Evolutionary conservation across 495 filamentous ascomycete genomes (phyloP).

Genomic region (Halenospora varia): DNA sequence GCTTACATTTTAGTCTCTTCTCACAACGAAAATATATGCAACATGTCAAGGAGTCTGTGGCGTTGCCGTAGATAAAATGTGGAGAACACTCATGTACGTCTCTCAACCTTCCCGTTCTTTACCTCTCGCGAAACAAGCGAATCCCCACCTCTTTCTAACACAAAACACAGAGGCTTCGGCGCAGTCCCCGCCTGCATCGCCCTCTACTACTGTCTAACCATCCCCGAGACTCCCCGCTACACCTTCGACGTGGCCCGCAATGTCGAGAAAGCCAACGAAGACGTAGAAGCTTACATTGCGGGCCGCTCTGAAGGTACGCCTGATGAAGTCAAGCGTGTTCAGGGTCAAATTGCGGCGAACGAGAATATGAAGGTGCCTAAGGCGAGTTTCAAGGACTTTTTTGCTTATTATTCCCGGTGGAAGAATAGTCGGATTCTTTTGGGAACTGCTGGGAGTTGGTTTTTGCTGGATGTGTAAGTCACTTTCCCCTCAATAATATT

Average conservation of each 20-base stretch:
- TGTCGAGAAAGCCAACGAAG: slow-evolving; percentile 56
- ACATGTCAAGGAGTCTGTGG: slow-evolving; percentile 61
- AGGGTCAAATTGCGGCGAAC: slow-evolving; percentile 39
- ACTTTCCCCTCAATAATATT: not conserved
- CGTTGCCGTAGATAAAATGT: slow-evolving; percentile 80
- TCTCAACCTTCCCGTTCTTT: slow-evolving; percentile 60
- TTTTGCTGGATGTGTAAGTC: slow-evolving; percentile 58
- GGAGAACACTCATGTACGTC: slow-evolving; percentile 74
- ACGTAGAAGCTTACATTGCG: slow-evolving; percentile 60
- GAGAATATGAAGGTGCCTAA: slow-evolving; percentile 51
- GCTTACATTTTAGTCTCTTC: slow-evolving; percentile 41
- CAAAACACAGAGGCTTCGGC: slow-evolving; percentile 54
- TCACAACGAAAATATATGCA: slow-evolving; percentile 38
- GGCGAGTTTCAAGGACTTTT: slow-evolving; percentile 64
- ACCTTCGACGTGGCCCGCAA: slow-evolving; percentile 60
- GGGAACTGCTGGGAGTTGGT: slow-evolving; percentile 77
- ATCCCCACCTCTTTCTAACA: slow-evolving; percentile 35
- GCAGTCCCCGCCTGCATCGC: slow-evolving; percentile 73
- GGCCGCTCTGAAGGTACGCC: slow-evolving; percentile 54
- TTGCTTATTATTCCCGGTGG: slow-evolving; percentile 58
- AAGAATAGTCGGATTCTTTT: slow-evolving; percentile 66
- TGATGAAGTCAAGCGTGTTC: slow-evolving; percentile 55
- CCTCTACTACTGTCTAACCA: slow-evolving; percentile 76
- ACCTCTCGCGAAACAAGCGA: slow-evolving; percentile 65
- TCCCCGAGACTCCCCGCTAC: slow-evolving; percentile 75